phyloP scores from a whole-genome alignment of 2,329 filamentous ascomycete genomes.

The Amphichorda felina region DNA sequence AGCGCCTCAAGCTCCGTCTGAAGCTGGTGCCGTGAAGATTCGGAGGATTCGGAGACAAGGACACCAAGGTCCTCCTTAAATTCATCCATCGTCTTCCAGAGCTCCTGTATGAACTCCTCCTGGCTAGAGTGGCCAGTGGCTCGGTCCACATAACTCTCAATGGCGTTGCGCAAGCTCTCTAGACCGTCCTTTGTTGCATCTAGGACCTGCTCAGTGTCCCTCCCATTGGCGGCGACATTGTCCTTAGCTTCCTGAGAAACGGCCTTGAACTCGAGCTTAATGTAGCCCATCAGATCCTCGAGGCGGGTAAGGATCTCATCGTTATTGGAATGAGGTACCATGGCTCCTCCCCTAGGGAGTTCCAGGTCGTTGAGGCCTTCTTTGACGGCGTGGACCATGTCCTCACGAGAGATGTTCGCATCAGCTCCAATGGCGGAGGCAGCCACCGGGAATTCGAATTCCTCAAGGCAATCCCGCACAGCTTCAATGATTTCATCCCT shows the following conservation, averaged over 20 bases:
- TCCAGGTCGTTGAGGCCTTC: constrained; percentile 43
- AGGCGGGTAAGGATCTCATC: constrained; percentile 43
- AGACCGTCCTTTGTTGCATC: constrained; percentile 82
- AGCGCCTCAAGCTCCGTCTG: constrained; percentile 75
- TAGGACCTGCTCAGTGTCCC: constrained; percentile 78
- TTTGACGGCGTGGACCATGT: constrained; percentile 52
- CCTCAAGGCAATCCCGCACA: constrained; percentile 76
- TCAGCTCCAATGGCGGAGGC: constrained; percentile 40
- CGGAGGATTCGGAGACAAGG: constrained; percentile 33
- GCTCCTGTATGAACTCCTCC: constrained; percentile 64
- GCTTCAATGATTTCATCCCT: constrained; percentile 75
- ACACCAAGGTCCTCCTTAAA: constrained; percentile 57
- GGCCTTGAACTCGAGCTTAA: constrained; percentile 47
- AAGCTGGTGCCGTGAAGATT: constrained; percentile 45
- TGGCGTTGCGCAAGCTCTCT: constrained; percentile 66
- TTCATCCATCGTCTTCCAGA: constrained; percentile 52
- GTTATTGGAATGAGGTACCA: constrained; percentile 29
- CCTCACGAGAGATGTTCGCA: constrained; percentile 40
- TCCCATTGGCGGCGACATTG: constrained; percentile 65
- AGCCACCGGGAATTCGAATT: constrained; percentile 63
- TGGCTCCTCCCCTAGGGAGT: constrained; percentile 25
- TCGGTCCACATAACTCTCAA: constrained; percentile 71
- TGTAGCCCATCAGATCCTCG: constrained; percentile 51
- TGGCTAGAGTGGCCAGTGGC: constrained; percentile 57
- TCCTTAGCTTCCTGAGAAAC: constrained; percentile 58